These are phyloP conservation scores for Phallus indusiatus DNA, from an alignment of 768 basidiomycete species.

Conservation along the genomic window DNA sequence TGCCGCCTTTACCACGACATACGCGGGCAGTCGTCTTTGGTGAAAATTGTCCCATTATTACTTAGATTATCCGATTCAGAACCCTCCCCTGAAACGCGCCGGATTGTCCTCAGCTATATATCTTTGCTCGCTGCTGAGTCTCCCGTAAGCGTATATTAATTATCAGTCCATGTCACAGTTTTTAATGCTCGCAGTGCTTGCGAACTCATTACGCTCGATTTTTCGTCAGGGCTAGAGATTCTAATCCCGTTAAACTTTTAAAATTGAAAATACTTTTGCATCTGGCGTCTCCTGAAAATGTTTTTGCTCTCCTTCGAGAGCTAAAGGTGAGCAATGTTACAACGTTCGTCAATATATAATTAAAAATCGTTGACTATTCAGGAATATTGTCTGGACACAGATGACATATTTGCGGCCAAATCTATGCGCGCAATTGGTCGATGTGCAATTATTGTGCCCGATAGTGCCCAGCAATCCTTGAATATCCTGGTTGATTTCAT, in stretches of 20 bases:
- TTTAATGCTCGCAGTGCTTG: slow-evolving; percentile 39
- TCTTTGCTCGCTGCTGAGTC: slow-evolving; percentile 50
- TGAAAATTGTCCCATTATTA: slow-evolving; percentile 59
- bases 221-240: slow-evolving; percentile 60
- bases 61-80: slow-evolving; percentile 55
- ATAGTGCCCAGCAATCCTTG: slow-evolving; percentile 62
- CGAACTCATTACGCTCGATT: slow-evolving; percentile 54
- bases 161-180: slow-evolving; percentile 1
- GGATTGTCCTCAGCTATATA: slow-evolving; percentile 66
- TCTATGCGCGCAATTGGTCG: slow-evolving; percentile 73
- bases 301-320: slow-evolving; percentile 66
- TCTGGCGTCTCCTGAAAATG: slow-evolving; percentile 57
- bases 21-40: slow-evolving; percentile 44
- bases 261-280: slow-evolving; percentile 71
- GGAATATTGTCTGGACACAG: slow-evolving; percentile 75
- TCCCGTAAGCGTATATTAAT: slow-evolving; percentile 42
- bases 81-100: slow-evolving; percentile 59
- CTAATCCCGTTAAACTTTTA: slow-evolving; percentile 52
- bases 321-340: slow-evolving; percentile 55
- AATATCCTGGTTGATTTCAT: slow-evolving; percentile 72
- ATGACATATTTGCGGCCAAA: slow-evolving; percentile 61
- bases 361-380: slow-evolving; percentile 21
- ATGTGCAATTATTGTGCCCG: slow-evolving; percentile 60
- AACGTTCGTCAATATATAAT: background rate
- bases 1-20: slow-evolving; percentile 68